These are phyloP conservation scores for Ophiorrhiza pumila DNA, from an alignment of 257 asterid species.

Conservation along the genomic window DNA sequence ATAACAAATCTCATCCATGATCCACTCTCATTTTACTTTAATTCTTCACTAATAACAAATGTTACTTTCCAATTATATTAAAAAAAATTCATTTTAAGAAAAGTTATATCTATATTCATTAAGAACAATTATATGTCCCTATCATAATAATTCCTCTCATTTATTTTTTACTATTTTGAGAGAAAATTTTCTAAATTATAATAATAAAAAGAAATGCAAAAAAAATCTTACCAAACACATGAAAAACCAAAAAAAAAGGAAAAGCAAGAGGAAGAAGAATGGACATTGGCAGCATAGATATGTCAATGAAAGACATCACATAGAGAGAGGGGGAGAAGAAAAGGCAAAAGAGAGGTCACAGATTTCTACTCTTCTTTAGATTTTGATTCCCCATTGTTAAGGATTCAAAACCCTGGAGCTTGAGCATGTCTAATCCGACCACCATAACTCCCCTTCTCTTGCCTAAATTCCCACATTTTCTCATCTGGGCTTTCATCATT, in stretches of 20 bases:
- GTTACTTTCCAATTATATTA: no score
- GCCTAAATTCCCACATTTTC: constrained; percentile 21
- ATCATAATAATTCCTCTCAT: no score
- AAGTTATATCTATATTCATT: no score
- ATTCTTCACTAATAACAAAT: no score
- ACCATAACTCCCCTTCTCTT: constrained; percentile 8
- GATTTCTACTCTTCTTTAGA: constrained; percentile 32
- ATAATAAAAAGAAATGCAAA: no score
- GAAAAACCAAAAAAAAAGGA: background rate
- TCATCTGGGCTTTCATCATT: constrained; percentile 16
- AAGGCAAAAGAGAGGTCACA: background rate
- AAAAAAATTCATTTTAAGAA: no score
- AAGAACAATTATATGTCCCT: no score
- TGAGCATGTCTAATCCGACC: background rate
- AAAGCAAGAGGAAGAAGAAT: constrained; percentile 8
- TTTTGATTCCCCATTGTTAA: constrained; percentile 33
- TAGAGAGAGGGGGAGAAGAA: constrained; percentile 10
- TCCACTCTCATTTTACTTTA: no score
- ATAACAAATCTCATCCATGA: no score
- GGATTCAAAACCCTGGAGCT: constrained; percentile 29
- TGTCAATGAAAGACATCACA: background rate
- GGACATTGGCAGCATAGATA: constrained; percentile 7
- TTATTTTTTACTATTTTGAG: background rate
- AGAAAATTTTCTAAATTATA: no score
- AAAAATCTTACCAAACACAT: no score